These are phyloP conservation scores for Yamadazyma paraphyllophila DNA, from an alignment of 805 yeast species.

Conservation along the genomic window DNA sequence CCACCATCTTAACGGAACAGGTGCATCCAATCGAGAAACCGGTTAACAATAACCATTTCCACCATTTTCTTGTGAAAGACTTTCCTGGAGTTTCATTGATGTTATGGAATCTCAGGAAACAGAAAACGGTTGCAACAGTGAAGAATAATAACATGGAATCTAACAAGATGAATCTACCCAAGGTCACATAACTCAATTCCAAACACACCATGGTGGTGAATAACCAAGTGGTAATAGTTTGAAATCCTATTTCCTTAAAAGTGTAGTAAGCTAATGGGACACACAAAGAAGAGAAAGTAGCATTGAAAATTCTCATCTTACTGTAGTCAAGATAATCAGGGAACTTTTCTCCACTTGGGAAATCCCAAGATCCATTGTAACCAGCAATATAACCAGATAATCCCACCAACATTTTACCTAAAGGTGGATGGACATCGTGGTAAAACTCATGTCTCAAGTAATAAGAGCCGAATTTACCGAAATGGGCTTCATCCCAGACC, in stretches of 20 bases:
- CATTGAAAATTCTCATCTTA: constrained; percentile 71
- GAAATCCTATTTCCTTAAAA: constrained; percentile 55
- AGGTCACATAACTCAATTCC: constrained; percentile 66
- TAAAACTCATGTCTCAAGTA: constrained; percentile 77
- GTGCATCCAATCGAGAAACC: constrained; percentile 89
- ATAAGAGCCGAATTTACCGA: constrained; percentile 82
- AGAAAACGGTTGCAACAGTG: constrained; percentile 74
- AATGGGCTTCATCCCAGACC: constrained; percentile 91
- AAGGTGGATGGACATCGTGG: constrained; percentile 85
- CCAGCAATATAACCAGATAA: constrained; percentile 78
- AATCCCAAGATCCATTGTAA: constrained; percentile 75
- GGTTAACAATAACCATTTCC: constrained; percentile 85
- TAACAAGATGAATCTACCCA: constrained; percentile 70
- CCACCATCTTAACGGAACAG: constrained; percentile 95
- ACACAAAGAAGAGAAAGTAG: constrained; percentile 61
- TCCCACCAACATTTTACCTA: constrained; percentile 79
- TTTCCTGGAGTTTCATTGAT: constrained; percentile 41
- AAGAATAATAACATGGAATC: constrained; percentile 77
- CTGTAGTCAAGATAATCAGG: constrained; percentile 62
- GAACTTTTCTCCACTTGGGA: constrained; percentile 62
- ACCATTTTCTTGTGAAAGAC: constrained; percentile 75
- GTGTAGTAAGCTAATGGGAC: constrained; percentile 73
- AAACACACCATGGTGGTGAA: constrained; percentile 61
- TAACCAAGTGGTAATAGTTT: constrained; percentile 52
- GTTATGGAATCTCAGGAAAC: constrained; percentile 70